Conservation (phyloP, 805 yeast genomes). For the Schwanniomyces vanrijiae region DNA sequence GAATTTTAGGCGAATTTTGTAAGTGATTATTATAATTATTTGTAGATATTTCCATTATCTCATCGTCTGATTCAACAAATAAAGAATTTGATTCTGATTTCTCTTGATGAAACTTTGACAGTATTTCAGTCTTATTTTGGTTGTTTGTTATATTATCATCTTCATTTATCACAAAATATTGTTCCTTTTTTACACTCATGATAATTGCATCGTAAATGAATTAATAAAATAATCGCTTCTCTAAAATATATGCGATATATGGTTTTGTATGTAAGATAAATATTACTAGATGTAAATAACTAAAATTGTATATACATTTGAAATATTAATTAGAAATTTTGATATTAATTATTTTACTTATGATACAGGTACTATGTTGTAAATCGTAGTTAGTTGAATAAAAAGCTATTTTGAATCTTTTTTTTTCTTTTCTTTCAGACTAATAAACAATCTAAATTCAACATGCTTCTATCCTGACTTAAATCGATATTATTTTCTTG, state of each 20-base stretch:
- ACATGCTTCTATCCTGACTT: slow-evolving; percentile 21
- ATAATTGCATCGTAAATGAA: background rate
- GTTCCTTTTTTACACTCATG: slow-evolving; percentile 1
- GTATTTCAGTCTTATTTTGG: background rate
- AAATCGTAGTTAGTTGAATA: background rate
- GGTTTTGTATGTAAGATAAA: too few relatives aligned
- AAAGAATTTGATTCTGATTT: background rate
- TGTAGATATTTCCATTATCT: background rate
- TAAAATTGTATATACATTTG: background rate
- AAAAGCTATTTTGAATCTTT: background rate
- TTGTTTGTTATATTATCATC: background rate
- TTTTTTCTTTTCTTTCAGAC: slow-evolving; percentile 13
- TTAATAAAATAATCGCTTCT: background rate
- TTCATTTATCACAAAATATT: background rate
- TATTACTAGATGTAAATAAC: too few relatives aligned
- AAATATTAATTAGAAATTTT: background rate
- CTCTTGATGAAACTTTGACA: background rate
- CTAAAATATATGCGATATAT: background rate
- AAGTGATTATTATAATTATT: background rate
- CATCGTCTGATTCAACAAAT: background rate
- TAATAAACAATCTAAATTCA: slow-evolving; percentile 30
- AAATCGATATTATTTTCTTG: slow-evolving; percentile 21
- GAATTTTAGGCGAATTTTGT: background rate
- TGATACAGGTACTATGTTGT: background rate
- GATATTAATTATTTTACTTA: background rate